Conservation (phyloP, 768 basidiomycete genomes). For the Symmetrospora coprosmae region DNA sequence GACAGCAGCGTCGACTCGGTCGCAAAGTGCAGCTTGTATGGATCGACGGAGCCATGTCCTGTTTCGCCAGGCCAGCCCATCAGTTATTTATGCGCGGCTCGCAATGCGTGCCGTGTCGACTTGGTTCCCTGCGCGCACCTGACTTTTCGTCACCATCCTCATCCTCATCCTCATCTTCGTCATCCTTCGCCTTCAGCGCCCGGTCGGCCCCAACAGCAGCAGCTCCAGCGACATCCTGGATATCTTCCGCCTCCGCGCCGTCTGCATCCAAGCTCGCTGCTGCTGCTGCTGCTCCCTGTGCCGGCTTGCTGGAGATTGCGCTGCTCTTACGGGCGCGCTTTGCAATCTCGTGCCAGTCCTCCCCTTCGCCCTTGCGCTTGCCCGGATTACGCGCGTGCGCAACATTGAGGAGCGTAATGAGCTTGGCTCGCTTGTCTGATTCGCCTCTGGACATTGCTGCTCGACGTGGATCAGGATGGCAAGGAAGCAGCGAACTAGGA, state of each 20-base stretch:
- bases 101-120: too few species aligned
- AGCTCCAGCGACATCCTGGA: background rate
- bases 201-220: background rate
- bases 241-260: background rate
- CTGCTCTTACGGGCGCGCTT: conserved; percentile 12
- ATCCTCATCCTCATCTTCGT: background rate
- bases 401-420: conserved; percentile 26
- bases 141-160: too few species aligned
- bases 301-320: background rate
- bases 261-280: background rate
- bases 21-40: conserved; percentile 17
- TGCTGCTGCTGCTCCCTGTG: background rate
- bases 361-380: conserved; percentile 14
- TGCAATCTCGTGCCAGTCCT: conserved; percentile 24
- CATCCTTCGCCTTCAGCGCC: conserved; percentile 8
- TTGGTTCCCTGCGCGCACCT: too few species aligned
- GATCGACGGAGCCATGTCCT: background rate
- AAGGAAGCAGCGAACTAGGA: too few species aligned
- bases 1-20: conserved; percentile 10
- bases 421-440: conserved; percentile 15
- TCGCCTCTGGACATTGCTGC: conserved; percentile 4
- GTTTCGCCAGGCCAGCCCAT: background rate
- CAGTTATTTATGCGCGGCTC: background rate
- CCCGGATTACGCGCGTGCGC: background rate
- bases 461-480: too few species aligned